Evolutionary conservation across 495 filamentous ascomycete genomes (phyloP).

Genomic region (Penicillium fimorum): DNA sequence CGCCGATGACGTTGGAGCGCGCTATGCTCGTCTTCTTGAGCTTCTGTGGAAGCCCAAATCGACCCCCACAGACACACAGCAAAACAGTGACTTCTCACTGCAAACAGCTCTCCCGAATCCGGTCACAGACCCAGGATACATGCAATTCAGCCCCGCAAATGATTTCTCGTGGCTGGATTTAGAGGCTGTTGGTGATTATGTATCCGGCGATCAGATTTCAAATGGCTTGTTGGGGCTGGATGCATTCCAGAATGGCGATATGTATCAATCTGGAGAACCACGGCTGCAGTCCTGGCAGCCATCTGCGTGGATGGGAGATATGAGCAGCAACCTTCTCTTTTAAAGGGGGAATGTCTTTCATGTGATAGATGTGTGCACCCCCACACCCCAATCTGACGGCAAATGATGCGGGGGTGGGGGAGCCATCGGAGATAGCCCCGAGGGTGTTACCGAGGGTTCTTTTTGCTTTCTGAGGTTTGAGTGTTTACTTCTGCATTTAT

Average conservation of each 20-base stretch:
- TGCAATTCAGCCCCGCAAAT: conserved; percentile 50
- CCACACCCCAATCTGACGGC: conserved; percentile 15
- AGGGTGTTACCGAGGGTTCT: conserved; percentile 26
- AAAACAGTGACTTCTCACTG: conserved; percentile 32
- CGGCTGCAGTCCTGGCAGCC: conserved; percentile 43
- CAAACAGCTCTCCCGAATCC: conserved; percentile 31
- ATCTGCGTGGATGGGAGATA: conserved; percentile 43
- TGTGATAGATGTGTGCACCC: conserved; percentile 4
- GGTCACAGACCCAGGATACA: conserved; percentile 37
- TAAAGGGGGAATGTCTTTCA: conserved; percentile 12
- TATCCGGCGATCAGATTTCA: conserved; percentile 45
- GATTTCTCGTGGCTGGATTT: conserved; percentile 60
- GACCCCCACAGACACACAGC: conserved; percentile 34
- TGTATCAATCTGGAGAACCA: conserved; percentile 33
- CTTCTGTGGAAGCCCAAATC: conserved; percentile 49
- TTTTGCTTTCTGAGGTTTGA: neutral
- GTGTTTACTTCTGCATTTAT: neutral
- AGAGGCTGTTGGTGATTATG: conserved; percentile 56
- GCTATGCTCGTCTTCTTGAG: conserved; percentile 55
- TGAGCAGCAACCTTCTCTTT: conserved; percentile 44
- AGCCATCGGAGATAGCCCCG: conserved; percentile 26
- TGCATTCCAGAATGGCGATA: conserved; percentile 36
- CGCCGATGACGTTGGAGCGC: conserved; percentile 52
- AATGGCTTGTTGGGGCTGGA: conserved; percentile 41
- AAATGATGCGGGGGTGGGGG: conserved; percentile 28